Evolutionary conservation across 768 basidiomycete genomes (phyloP).

Genomic region (Pleurotus platypus): DNA sequence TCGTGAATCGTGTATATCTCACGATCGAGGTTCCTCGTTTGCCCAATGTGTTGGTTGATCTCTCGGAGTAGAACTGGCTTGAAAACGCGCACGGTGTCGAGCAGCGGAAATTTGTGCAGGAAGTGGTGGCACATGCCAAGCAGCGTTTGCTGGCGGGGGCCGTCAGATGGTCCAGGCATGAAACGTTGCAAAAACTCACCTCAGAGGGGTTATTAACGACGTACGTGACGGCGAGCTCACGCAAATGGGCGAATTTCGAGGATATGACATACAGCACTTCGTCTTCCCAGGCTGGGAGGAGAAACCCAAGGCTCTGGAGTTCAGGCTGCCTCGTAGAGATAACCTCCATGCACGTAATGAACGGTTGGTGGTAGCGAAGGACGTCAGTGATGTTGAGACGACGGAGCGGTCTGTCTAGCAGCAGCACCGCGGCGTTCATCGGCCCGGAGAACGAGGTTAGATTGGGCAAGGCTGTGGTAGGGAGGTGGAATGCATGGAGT

Average conservation of each 20-base stretch:
- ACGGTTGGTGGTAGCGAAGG: slow-evolving; percentile 14
- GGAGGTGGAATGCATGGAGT: slow-evolving; percentile 12
- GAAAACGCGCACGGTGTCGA: slow-evolving; percentile 38
- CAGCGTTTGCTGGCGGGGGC: slow-evolving; percentile 26
- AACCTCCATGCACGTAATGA: slow-evolving; percentile 13
- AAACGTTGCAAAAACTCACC: slow-evolving; percentile 22
- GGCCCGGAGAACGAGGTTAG: slow-evolving; percentile 15
- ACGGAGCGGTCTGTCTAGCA: slow-evolving; percentile 13
- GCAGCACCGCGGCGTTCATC: slow-evolving; percentile 9
- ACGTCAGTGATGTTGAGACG: slow-evolving; percentile 17
- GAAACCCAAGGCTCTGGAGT: slow-evolving; percentile 23
- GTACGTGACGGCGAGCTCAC: slow-evolving; percentile 37
- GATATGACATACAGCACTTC: slow-evolving; percentile 40
- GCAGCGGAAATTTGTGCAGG: slow-evolving; percentile 28
- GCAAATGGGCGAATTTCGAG: slow-evolving; percentile 30
- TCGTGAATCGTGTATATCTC: slow-evolving; percentile 7
- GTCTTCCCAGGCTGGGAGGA: slow-evolving; percentile 40
- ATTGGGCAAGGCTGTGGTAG: slow-evolving; percentile 11
- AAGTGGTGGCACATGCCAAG: slow-evolving; percentile 41
- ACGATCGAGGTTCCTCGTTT: slow-evolving; percentile 5
- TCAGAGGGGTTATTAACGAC: slow-evolving; percentile 34
- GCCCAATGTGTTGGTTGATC: slow-evolving; percentile 3
- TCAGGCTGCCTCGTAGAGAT: slow-evolving; percentile 22
- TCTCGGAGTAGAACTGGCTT: slow-evolving; percentile 6
- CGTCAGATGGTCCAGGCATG: too few species aligned